Base-by-base conservation (phyloP, 164 flowering plant genomes). In the Santalum album region DNA sequence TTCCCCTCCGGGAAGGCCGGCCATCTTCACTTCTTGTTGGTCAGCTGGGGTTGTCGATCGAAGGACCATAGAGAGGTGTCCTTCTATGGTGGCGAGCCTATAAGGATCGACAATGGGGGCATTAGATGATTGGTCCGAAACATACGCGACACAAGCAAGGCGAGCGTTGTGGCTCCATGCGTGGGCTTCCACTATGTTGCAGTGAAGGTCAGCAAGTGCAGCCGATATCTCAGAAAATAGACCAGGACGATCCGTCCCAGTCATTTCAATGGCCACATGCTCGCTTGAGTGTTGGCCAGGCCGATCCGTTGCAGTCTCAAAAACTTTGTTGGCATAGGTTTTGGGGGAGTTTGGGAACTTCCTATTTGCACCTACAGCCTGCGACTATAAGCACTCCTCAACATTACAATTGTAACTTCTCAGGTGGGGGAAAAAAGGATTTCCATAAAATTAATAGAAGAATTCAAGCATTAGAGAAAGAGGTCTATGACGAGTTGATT, bases 201-300 rank as follows among this genome's bases (percentile, higher is more conserved):
- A 82, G 12, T 71, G 65, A 7, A 86, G 78, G 50, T 86, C 86
- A 4, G 81, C 63, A 5, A 89, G 64, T 3, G 73, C 84, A 0
- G 96, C 94, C 1, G 80, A 77, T 50, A 89, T 80, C 76, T 89
- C 94, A 0, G 91, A 89, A 43, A 89, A 70, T 1, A 89, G 76
- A 25, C 94, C 94, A 0, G 94, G 94, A 24, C 94, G 64, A 45
- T 86, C 94, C 0, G 64, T 61, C 18, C 78, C 87, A 0, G 72
- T 74, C 69, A 88, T 57, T 24, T 85, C 94, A 19, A 86, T 82
- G 34, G 87, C 64, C 4, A 80, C 78, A 61, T 62, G 78, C 51
- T 73, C 80, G n/a, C n/a, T 49, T 0, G 46, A 48, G 2, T 47
- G 47, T 6, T 66, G 42, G 17, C 5, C 36, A 32, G 10, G 10